Conservation (phyloP, 73 alveolate species). For the Paramecium octaurelia region DNA sequence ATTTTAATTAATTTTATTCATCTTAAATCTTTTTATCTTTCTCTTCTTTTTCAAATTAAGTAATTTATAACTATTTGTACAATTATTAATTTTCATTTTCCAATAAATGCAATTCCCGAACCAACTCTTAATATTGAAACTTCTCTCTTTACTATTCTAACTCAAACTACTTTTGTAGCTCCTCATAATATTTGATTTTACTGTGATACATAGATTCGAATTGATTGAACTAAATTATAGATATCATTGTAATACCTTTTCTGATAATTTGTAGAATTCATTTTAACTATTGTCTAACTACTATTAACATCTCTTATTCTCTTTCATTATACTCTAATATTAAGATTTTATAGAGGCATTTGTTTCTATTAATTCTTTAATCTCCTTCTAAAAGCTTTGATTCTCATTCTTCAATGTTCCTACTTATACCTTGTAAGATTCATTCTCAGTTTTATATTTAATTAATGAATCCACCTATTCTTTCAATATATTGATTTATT, state of each 20-base stretch:
- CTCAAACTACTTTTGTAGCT: background rate
- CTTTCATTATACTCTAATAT: background rate
- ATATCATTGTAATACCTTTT: background rate
- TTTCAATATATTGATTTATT: background rate
- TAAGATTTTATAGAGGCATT: background rate
- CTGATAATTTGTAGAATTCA: background rate
- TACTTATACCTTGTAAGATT: background rate
- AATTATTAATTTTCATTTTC: background rate
- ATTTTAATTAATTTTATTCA: background rate
- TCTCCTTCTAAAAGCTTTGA: background rate
- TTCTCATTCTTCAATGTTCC: background rate
- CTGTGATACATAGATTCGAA: constrained; percentile 11
- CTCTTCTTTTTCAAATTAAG: background rate
- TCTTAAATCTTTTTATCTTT: background rate
- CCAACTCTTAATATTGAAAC: background rate
- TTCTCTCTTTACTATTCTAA: background rate
- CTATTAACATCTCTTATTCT: background rate
- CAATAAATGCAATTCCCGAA: background rate
- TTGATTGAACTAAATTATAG: background rate
- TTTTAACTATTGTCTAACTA: background rate
- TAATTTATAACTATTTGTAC: background rate
- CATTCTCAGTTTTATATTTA: background rate
- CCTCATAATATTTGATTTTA: constrained; percentile 8
- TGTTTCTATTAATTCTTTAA: background rate
- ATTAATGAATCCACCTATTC: background rate